A percentile compares a stretch with the other conserved stretches of the same genome.
Conservation (phyloP, 1,139 yeast species). For the Taphrina confusa region DNA sequence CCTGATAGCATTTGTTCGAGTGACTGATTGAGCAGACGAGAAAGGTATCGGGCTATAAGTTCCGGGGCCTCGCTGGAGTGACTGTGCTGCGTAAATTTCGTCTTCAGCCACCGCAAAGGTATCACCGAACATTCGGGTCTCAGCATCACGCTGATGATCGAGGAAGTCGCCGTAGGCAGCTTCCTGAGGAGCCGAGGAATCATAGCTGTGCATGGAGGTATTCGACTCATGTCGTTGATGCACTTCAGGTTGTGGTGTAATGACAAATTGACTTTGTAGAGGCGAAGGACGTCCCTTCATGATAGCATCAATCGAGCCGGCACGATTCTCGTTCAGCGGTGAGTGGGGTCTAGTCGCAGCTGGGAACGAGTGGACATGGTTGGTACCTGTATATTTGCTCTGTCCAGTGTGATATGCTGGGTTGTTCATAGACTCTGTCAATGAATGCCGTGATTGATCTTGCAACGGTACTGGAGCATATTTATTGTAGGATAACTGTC, state of each 20-base stretch:
- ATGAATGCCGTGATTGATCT: too few species aligned
- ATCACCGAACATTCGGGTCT: conserved; percentile 15
- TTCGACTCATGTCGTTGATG: conserved; percentile 5
- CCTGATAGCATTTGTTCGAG: neutral
- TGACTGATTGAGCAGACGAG: too few species aligned
- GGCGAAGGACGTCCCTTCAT: conserved; percentile 11
- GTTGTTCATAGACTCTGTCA: too few species aligned
- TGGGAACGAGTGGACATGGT: too few species aligned
- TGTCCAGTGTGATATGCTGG: too few species aligned
- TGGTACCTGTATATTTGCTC: too few species aligned
- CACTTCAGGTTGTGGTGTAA: neutral
- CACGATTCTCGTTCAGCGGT: conserved; percentile 1
- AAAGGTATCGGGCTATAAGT: neutral
- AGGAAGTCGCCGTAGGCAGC: neutral
- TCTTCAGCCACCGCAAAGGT: conserved; percentile 13
- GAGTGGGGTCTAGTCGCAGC: too few species aligned
- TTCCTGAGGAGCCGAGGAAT: neutral
- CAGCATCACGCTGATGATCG: conserved; percentile 8
- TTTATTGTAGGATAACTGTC: neutral
- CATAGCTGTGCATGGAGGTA: conserved; percentile 2
- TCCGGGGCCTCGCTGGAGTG: neutral
- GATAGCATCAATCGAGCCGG: conserved; percentile 3
- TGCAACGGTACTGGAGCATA: too few species aligned
- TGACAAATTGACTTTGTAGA: conserved; percentile 5
- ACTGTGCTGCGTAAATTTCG: conserved; percentile 1